A percentile compares a stretch with the other conserved stretches of the same genome.
phyloP scores from a whole-genome alignment of 192 early-diverging fungal genomes.

The Chytriomyces confervae region DNA sequence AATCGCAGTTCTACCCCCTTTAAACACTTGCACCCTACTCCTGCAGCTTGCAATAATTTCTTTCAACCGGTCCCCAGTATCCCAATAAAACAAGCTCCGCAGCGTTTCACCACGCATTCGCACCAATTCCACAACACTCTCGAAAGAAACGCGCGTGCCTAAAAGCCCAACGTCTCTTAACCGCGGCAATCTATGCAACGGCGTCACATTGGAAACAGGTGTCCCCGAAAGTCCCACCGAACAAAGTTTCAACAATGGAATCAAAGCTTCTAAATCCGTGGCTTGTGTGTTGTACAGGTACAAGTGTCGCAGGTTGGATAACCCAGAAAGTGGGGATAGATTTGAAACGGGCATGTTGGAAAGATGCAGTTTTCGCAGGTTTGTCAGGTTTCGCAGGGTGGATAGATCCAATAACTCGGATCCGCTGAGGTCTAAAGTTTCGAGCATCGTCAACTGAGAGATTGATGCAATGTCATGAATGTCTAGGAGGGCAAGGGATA shows the following conservation, averaged over 20 bases:
- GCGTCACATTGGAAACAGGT: background rate
- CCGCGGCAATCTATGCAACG: background rate
- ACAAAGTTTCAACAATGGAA: background rate
- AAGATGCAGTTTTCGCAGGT: conserved; percentile 1
- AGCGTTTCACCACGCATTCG: background rate
- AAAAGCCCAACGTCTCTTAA: background rate
- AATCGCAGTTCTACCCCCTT: background rate
- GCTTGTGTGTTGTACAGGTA: background rate
- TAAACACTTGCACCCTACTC: background rate
- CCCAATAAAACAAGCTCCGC: background rate
- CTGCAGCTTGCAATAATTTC: background rate
- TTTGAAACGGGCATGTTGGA: background rate
- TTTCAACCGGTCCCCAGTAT: background rate
- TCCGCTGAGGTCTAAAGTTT: background rate
- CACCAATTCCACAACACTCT: too few relatives aligned
- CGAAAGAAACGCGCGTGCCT: background rate
- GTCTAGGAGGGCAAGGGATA: background rate
- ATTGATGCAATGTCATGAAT: background rate
- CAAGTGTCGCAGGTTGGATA: background rate
- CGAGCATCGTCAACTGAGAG: background rate
- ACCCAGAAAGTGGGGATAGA: background rate
- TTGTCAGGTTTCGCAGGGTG: background rate
- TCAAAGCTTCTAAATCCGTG: background rate
- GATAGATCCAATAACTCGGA: background rate
- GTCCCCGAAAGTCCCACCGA: conserved; percentile 6